Conservation (phyloP, 768 basidiomycete species). For the Tubosaeta brunneosetosa region DNA sequence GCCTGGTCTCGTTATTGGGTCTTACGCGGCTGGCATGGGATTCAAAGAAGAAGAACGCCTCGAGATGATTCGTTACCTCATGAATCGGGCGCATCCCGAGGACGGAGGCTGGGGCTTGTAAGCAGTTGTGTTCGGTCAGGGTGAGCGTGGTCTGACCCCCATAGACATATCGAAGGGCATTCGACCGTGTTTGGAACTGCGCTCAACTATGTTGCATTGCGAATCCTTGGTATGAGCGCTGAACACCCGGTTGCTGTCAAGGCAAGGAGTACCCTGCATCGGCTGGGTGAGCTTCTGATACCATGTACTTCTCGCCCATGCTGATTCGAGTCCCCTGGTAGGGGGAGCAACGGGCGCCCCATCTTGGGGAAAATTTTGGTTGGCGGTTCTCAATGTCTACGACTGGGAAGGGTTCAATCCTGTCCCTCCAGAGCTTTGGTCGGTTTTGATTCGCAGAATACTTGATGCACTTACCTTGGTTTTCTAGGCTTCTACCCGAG, state of each 20-base stretch:
- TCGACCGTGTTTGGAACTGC: constrained; percentile 94
- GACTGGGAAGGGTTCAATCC: constrained; percentile 95
- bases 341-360: constrained; percentile 79
- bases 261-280: constrained; percentile 78
- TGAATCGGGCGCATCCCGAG: constrained; percentile 72
- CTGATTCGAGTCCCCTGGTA: constrained; percentile 20
- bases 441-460: constrained; percentile 8
- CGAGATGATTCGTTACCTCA: constrained; percentile 89
- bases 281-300: constrained; percentile 52
- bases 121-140: constrained; percentile 26
- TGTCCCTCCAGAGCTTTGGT: constrained; percentile 91
- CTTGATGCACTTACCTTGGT: constrained; percentile 1
- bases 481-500: constrained; percentile 77
- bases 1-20: constrained; percentile 89
- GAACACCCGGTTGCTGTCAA: constrained; percentile 83
- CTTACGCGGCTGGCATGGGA: constrained; percentile 80
- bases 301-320: neutral
- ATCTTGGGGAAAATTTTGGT: constrained; percentile 97
- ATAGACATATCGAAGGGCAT: constrained; percentile 87
- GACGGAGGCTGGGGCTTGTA: constrained; percentile 98
- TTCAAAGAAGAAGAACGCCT: constrained; percentile 77
- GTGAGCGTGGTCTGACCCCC: neutral
- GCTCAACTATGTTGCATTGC: constrained; percentile 83
- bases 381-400: constrained; percentile 87
- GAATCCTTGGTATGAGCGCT: constrained; percentile 77